phyloP scores from a whole-genome alignment of 345 rosid species.

The Syzygium grande region DNA sequence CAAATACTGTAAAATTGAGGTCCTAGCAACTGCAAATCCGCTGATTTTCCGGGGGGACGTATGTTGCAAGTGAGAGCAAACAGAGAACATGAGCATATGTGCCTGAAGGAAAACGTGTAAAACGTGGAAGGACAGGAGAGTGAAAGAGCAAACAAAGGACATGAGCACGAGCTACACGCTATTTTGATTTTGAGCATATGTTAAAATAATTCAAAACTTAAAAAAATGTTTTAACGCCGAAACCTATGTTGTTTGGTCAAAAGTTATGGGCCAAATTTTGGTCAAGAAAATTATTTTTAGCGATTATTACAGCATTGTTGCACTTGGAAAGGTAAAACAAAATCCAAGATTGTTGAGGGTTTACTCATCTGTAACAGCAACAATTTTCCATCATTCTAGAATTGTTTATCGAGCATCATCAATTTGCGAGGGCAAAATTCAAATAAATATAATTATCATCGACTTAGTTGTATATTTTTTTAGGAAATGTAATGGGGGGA shows the following conservation, averaged over 20 bases:
- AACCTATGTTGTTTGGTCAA: not conserved
- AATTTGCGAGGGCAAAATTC: not conserved
- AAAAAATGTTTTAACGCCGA: not conserved
- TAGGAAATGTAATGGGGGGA: not conserved
- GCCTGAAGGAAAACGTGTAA: not conserved
- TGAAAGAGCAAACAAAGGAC: not conserved
- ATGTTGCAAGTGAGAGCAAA: not conserved
- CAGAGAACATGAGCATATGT: not conserved
- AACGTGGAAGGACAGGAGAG: not conserved
- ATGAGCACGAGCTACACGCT: not conserved
- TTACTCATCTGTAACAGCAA: not conserved
- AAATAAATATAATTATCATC: not conserved
- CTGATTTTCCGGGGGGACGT: not conserved
- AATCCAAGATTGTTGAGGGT: not conserved
- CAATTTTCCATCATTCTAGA: not conserved
- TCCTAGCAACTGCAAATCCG: not conserved
- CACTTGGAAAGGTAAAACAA: accelerated
- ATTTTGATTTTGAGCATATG: not conserved
- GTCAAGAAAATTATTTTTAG: not conserved
- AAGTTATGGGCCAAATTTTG: not conserved
- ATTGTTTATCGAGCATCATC: not conserved
- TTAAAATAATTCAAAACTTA: not conserved
- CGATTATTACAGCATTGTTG: not conserved
- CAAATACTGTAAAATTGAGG: not conserved
- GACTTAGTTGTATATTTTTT: too few relatives aligned